Evolutionary conservation across 164 flowering plant species (phyloP).

Genomic region (Pachysandra terminalis): DNA sequence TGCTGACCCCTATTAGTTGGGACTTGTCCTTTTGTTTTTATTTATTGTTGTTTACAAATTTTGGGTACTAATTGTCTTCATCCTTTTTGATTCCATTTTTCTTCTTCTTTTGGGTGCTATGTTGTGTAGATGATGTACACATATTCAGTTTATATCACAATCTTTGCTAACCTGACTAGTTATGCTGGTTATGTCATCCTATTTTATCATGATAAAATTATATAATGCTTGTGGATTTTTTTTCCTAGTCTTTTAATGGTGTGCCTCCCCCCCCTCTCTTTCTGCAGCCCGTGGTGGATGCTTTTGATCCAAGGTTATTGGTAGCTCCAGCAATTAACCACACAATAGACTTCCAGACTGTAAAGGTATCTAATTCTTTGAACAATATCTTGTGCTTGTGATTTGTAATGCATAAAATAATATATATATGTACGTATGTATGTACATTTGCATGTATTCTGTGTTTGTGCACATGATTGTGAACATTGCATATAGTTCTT

Average conservation of each 20-base stretch:
- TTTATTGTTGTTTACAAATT: too few species aligned
- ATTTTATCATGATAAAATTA: neutral
- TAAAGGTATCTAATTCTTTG: conserved; percentile 49
- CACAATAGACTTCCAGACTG: conserved; percentile 59
- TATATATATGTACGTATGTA: too few species aligned
- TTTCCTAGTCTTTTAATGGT: conserved; percentile 1
- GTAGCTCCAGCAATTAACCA: conserved; percentile 81
- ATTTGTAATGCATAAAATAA: neutral
- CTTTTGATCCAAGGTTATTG: conserved; percentile 97
- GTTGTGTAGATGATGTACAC: neutral
- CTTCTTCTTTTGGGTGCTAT: neutral
- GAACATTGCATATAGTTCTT: too few species aligned
- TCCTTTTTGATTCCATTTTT: neutral
- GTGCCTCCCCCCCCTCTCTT: conserved; percentile 14
- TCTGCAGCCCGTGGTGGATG: conserved; percentile 96
- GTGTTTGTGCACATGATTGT: too few species aligned
- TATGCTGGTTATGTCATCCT: neutral
- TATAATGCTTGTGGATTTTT: neutral
- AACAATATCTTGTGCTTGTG: neutral
- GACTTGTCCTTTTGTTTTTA: too few species aligned
- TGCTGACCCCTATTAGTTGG: too few species aligned
- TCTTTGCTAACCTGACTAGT: neutral
- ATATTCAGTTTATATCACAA: neutral
- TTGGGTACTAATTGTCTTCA: neutral
- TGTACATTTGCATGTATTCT: too few species aligned